These are phyloP conservation scores for Physcomitrium patens DNA, from an alignment of 225 moss, liverwort and hornwort genomes.

Conservation along the genomic window DNA sequence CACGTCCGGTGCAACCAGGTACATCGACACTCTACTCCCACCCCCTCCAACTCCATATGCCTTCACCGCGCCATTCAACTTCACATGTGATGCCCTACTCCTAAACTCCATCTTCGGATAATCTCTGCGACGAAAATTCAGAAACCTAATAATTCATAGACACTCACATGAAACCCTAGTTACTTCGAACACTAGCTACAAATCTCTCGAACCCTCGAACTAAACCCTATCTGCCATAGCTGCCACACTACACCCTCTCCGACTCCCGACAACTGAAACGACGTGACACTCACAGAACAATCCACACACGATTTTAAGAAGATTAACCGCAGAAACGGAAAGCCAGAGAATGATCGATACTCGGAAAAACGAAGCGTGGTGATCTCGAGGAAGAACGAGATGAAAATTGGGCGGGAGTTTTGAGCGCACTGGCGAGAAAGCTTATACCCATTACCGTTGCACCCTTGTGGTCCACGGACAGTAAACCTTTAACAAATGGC, in stretches of 20 bases:
- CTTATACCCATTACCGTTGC: no score
- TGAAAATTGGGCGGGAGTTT: no score
- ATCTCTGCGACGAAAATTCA: not conserved
- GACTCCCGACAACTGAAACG: not conserved
- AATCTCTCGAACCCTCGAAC: not conserved
- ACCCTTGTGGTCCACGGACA: no score
- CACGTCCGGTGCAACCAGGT: conserved; percentile 61
- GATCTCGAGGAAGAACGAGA: no score
- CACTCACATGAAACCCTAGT: conserved; percentile 4
- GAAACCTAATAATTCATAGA: not conserved
- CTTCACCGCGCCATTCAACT: conserved; percentile 28
- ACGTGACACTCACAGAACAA: not conserved
- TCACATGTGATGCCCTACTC: conserved; percentile 43
- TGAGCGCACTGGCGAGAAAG: no score
- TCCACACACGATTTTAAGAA: not conserved
- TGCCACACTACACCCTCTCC: no score
- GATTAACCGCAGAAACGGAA: no score
- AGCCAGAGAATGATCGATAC: no score
- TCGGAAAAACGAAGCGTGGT: no score
- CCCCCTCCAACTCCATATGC: conserved; percentile 38
- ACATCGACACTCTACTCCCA: conserved; percentile 71
- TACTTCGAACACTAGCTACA: not conserved
- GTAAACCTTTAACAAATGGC: no score
- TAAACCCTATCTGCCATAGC: not conserved
- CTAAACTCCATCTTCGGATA: conserved; percentile 63